phyloP scores from a whole-genome alignment of 108 stramenopile species.

The Cyclostephanos tholiformis region DNA sequence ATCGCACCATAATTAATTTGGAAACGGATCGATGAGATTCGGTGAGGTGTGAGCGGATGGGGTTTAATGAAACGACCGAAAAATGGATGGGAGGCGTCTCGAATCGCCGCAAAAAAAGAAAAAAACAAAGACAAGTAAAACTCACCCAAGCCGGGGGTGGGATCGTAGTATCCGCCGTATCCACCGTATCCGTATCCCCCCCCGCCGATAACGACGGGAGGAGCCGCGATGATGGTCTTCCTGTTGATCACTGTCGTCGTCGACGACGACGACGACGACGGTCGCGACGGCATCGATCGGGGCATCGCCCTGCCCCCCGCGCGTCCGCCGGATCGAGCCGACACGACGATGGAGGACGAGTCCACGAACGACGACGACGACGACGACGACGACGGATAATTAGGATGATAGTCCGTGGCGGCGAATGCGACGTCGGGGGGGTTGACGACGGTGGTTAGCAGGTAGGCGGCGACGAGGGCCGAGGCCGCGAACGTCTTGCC shows the following conservation, averaged over 20 bases:
- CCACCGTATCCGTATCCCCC: constrained; percentile 41
- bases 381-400: constrained; percentile 30
- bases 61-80: no score
- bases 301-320: constrained; percentile 44
- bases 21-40: no score
- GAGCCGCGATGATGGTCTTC: constrained; percentile 24
- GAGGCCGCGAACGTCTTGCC: constrained; percentile 48
- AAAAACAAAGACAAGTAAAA: no score
- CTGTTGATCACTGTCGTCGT: constrained; percentile 33
- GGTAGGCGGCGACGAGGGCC: constrained; percentile 40
- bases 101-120: no score
- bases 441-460: constrained; percentile 31
- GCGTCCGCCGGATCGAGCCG: constrained; percentile 44
- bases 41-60: no score
- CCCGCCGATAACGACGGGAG: constrained; percentile 39
- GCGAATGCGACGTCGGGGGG: constrained; percentile 31
- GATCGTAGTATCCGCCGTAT: constrained; percentile 42
- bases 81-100: no score
- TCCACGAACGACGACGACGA: not conserved
- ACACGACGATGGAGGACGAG: constrained; percentile 33
- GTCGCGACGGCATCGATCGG: constrained; percentile 7
- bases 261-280: not conserved
- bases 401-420: no score
- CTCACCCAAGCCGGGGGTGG: constrained; percentile 41
- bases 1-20: no score